Percentiles rank a stretch among this genome's conserved stretches.
phyloP scores from a whole-genome alignment of 2,329 filamentous ascomycete species.

The Thielaviopsis euricoi region DNA sequence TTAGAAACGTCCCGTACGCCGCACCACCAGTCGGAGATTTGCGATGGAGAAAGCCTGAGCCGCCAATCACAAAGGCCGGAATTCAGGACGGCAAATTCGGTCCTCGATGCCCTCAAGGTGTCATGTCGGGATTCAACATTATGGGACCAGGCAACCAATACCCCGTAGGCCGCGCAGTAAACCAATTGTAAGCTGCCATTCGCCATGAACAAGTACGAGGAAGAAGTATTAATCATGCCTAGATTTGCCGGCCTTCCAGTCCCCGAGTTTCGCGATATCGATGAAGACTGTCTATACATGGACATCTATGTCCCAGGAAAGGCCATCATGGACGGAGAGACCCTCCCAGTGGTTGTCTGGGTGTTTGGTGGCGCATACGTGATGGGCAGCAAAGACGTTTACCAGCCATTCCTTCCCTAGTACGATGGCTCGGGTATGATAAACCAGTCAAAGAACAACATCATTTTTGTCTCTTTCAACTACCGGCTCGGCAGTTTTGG shows the following conservation, averaged over 20 bases:
- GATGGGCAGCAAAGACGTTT: constrained; percentile 24
- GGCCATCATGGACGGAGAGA: constrained; percentile 20
- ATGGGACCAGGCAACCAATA: constrained; percentile 19
- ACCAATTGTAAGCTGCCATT: constrained; percentile 18
- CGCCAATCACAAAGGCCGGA: constrained; percentile 15
- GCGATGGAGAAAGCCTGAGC: constrained; percentile 24
- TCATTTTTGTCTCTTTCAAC: constrained; percentile 31
- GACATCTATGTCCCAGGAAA: constrained; percentile 31
- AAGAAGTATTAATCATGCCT: background rate
- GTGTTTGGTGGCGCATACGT: constrained; percentile 30
- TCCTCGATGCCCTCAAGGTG: constrained; percentile 13
- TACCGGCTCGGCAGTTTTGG: constrained; percentile 33
- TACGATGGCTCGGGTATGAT: constrained; percentile 24
- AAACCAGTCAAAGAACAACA: constrained; percentile 20
- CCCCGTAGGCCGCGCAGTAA: constrained; percentile 19
- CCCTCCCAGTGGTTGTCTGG: constrained; percentile 28
- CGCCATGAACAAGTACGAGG: background rate
- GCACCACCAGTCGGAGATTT: constrained; percentile 24
- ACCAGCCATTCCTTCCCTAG: constrained; percentile 20
- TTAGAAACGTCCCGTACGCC: constrained; percentile 28
- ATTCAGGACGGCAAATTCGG: constrained; percentile 10
- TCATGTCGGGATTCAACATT: constrained; percentile 17
- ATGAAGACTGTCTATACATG: constrained; percentile 33
- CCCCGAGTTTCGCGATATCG: constrained; percentile 17
- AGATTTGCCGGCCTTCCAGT: constrained; percentile 20